Percentiles rank a stretch among this genome's conserved stretches.
phyloP scores from a whole-genome alignment of 164 flowering plant genomes.

The Berberis vulgaris region DNA sequence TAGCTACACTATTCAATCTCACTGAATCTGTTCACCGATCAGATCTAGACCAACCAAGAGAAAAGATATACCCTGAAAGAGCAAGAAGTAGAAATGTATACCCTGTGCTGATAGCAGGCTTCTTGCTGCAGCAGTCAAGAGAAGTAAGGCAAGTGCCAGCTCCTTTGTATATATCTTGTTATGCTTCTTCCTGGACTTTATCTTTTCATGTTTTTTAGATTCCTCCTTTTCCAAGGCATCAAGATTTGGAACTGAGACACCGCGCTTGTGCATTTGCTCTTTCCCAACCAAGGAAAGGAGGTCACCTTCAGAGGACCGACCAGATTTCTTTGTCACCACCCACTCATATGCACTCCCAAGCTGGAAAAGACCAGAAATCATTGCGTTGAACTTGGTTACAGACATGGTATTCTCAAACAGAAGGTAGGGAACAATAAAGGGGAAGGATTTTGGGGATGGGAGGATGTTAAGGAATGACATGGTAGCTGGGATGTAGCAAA shows the following conservation, averaged over 20 bases:
- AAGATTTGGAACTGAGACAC: slow-evolving; percentile 45
- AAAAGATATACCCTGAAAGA: slow-evolving; percentile 81
- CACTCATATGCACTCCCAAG: slow-evolving; percentile 90
- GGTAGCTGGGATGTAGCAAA: slow-evolving; percentile 84
- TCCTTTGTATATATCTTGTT: slow-evolving; percentile 78
- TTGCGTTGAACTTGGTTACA: slow-evolving; percentile 93
- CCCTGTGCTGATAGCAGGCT: slow-evolving; percentile 85
- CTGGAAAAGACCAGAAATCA: slow-evolving; percentile 94
- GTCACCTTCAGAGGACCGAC: slow-evolving; percentile 85
- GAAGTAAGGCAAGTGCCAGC: slow-evolving; percentile 68
- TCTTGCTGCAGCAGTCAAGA: slow-evolving; percentile 69
- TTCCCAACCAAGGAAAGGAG: slow-evolving; percentile 39
- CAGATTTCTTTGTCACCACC: slow-evolving; percentile 94
- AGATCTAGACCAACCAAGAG: slow-evolving; percentile 78
- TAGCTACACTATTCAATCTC: slow-evolving; percentile 2
- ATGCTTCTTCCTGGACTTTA: slow-evolving; percentile 49
- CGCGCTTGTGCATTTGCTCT: slow-evolving; percentile 39
- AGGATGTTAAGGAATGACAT: slow-evolving; percentile 94
- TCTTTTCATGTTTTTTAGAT: slow-evolving; percentile 17
- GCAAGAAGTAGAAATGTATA: slow-evolving; percentile 82
- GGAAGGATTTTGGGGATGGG: slow-evolving; percentile 88
- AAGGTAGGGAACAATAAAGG: slow-evolving; percentile 94
- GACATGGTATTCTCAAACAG: slow-evolving; percentile 99
- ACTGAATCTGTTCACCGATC: slow-evolving; percentile 76
- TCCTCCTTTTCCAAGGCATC: slow-evolving; percentile 35